Evolutionary conservation across 495 filamentous ascomycete species (phyloP).

Genomic region (Neurospora sp.): DNA sequence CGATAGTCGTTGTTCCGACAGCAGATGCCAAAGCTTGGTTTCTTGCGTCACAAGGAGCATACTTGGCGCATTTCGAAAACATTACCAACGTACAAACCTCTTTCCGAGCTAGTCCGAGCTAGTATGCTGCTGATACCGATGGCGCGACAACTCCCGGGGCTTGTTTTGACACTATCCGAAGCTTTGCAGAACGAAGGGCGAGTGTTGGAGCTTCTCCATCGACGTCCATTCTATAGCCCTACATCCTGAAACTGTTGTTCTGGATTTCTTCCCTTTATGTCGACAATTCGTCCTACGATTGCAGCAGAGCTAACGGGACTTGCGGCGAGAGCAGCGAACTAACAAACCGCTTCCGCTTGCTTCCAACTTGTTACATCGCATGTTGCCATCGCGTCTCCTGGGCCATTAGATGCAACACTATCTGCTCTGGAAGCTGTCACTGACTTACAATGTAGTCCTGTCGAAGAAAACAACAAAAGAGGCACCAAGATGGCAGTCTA

Average conservation of each 20-base stretch:
- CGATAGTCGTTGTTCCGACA: background rate
- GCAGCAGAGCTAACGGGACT: background rate
- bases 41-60: background rate
- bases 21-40: background rate
- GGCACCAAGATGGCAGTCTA: background rate
- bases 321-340: background rate
- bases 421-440: background rate
- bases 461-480: background rate
- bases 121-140: background rate
- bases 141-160: background rate
- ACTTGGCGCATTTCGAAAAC: background rate
- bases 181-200: background rate
- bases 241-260: constrained; percentile 3
- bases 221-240: background rate
- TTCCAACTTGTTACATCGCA: constrained; percentile 22
- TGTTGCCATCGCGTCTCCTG: constrained; percentile 20
- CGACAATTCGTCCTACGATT: background rate
- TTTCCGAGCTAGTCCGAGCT: background rate
- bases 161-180: background rate
- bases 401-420: constrained; percentile 22
- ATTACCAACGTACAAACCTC: background rate
- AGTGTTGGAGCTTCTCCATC: background rate
- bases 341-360: background rate
- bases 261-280: constrained; percentile 9
- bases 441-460: background rate